Conservation (phyloP, 805 yeast genomes). For the Candida maesae region DNA sequence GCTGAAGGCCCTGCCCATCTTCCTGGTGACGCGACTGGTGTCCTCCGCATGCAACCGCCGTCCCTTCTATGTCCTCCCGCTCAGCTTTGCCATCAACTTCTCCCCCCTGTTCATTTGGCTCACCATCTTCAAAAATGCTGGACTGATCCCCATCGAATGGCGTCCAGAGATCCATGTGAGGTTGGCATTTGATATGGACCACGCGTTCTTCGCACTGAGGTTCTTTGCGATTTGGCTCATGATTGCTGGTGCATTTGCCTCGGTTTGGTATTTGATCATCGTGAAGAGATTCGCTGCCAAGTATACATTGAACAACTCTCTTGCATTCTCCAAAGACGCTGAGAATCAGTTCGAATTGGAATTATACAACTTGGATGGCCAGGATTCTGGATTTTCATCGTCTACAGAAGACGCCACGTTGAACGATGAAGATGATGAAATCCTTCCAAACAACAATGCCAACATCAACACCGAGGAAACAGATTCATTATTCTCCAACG, state of each 20-base stretch:
- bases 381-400: background rate
- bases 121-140: slow-evolving; percentile 54
- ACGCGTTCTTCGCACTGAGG: slow-evolving; percentile 32
- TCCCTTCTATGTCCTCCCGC: slow-evolving; percentile 7
- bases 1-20: slow-evolving; percentile 2
- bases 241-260: slow-evolving; percentile 13
- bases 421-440: slow-evolving; percentile 10
- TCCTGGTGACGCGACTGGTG: slow-evolving; percentile 6
- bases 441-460: too few species aligned
- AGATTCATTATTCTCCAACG: slow-evolving; percentile 13
- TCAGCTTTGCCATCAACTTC: slow-evolving; percentile 43
- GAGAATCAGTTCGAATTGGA: slow-evolving; percentile 6
- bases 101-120: slow-evolving; percentile 54
- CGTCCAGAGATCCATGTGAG: slow-evolving; percentile 53
- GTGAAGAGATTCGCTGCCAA: slow-evolving; percentile 27
- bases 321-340: slow-evolving; percentile 10
- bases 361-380: background rate
- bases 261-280: slow-evolving; percentile 17
- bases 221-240: slow-evolving; percentile 19
- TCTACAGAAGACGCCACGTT: slow-evolving; percentile 2
- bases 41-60: slow-evolving; percentile 13
- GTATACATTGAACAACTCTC: slow-evolving; percentile 28
- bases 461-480: too few species aligned
- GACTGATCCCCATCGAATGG: slow-evolving; percentile 46
- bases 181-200: slow-evolving; percentile 41